phyloP scores from a whole-genome alignment of 768 basidiomycete species.

The Phylloporus sp. region DNA sequence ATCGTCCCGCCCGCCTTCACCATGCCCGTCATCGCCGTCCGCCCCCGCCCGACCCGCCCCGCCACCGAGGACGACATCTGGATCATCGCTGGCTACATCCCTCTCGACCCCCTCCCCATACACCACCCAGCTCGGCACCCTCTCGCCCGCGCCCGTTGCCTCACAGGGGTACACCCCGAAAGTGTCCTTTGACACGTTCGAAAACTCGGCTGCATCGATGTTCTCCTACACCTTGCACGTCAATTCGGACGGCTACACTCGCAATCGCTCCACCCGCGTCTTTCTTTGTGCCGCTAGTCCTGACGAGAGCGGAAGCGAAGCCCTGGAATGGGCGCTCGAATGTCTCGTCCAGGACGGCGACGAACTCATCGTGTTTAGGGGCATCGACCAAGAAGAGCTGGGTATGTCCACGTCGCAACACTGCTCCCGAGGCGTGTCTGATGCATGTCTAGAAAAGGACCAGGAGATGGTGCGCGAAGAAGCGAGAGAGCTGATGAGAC shows the following conservation, averaged over 20 bases:
- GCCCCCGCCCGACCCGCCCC: conserved; percentile 11
- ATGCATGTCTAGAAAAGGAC: conserved; percentile 52
- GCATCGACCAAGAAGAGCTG: conserved; percentile 81
- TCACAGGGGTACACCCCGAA: conserved; percentile 34
- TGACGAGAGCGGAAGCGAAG: conserved; percentile 84
- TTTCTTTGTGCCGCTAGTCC: conserved; percentile 86
- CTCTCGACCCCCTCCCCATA: conserved; percentile 21
- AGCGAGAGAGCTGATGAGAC: conserved; percentile 74
- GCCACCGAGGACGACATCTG: conserved; percentile 14
- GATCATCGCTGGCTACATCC: conserved; percentile 13
- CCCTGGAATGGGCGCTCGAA: conserved; percentile 90
- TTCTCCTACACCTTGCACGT: conserved; percentile 85
- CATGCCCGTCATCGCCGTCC: conserved; percentile 24
- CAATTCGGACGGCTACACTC: conserved; percentile 75
- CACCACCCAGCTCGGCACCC: conserved; percentile 16
- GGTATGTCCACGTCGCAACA: conserved; percentile 41
- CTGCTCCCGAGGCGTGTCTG: background rate
- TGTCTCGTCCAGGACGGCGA: conserved; percentile 83
- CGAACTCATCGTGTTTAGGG: conserved; percentile 87
- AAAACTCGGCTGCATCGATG: conserved; percentile 75
- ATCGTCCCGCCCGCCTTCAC: conserved; percentile 26
- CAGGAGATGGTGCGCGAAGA: conserved; percentile 77
- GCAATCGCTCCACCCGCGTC: conserved; percentile 73
- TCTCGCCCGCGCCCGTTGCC: conserved; percentile 14
- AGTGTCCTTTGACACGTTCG: conserved; percentile 86